Evolutionary conservation across 1,139 yeast species (phyloP).

Genomic region (Nakaseomyces kungkrabaensis): DNA sequence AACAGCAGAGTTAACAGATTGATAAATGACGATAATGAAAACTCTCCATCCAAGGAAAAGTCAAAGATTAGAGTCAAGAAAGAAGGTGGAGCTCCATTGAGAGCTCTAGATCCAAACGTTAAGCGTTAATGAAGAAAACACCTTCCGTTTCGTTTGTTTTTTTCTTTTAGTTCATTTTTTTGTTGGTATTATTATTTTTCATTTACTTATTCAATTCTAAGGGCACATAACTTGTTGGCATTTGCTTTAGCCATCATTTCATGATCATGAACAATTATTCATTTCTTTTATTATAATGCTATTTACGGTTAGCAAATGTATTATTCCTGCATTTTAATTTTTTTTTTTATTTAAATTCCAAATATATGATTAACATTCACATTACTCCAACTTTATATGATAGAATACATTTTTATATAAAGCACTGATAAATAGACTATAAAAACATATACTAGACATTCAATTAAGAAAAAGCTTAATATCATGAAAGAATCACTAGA

Average conservation of each 20-base stretch:
- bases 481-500: too few relatives aligned
- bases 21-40: constrained; percentile 16
- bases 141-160: not conserved
- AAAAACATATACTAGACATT: not conserved
- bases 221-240: not conserved
- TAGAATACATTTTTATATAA: not conserved
- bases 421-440: not conserved
- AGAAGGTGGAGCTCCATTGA: not conserved
- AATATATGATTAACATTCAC: not conserved
- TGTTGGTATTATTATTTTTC: not conserved
- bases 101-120: not conserved
- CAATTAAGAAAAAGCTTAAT: too few relatives aligned
- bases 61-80: not conserved
- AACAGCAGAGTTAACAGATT: constrained; percentile 27
- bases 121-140: not conserved
- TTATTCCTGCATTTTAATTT: not conserved
- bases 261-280: not conserved
- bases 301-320: constrained; percentile 1
- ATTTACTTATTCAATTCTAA: not conserved
- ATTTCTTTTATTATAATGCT: not conserved
- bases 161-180: not conserved
- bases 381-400: not conserved
- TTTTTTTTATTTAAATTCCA: not conserved
- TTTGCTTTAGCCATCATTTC: not conserved
- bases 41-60: not conserved